Conservation (phyloP, 1,139 yeast genomes). For the Ogataea hybrid region DNA sequence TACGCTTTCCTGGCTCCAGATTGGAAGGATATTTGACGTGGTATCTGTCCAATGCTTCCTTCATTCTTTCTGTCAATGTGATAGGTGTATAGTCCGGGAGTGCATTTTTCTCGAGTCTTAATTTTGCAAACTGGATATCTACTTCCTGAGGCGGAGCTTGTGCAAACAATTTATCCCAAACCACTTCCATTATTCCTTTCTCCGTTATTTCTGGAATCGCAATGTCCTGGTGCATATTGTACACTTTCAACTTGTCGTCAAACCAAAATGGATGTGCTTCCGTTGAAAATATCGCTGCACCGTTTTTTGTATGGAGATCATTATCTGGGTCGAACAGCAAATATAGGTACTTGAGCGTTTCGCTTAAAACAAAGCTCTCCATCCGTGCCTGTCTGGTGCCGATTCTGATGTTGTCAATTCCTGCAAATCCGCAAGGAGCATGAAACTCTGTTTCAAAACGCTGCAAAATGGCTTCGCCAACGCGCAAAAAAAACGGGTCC, state of each 20-base stretch:
- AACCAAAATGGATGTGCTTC: conserved; percentile 94
- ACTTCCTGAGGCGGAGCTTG: neutral
- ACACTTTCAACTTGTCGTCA: conserved; percentile 28
- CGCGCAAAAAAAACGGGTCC: conserved; percentile 78
- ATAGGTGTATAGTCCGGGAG: conserved; percentile 4
- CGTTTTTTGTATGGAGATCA: conserved; percentile 24
- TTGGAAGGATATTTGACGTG: conserved; percentile 1
- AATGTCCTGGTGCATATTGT: conserved; percentile 11
- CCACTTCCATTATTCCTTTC: conserved; percentile 6
- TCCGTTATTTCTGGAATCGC: neutral
- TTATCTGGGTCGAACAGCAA: conserved; percentile 71
- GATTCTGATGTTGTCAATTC: conserved; percentile 63
- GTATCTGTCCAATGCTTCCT: conserved; percentile 1
- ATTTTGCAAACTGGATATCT: conserved; percentile 7
- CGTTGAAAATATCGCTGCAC: conserved; percentile 77
- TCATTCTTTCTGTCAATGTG: neutral
- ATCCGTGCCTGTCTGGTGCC: conserved; percentile 71
- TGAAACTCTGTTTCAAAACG: conserved; percentile 52
- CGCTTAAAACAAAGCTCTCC: conserved; percentile 91
- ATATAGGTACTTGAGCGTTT: conserved; percentile 81
- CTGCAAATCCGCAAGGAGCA: conserved; percentile 80
- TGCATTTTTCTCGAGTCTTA: neutral
- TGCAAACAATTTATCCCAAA: conserved; percentile 3
- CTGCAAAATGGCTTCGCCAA: conserved; percentile 64
- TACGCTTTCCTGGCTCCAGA: conserved; percentile 4